A percentile compares a stretch with the other conserved stretches of the same genome.
phyloP scores from a whole-genome alignment of 2,329 filamentous ascomycete species.

The Drechslerella stenobrocha region DNA sequence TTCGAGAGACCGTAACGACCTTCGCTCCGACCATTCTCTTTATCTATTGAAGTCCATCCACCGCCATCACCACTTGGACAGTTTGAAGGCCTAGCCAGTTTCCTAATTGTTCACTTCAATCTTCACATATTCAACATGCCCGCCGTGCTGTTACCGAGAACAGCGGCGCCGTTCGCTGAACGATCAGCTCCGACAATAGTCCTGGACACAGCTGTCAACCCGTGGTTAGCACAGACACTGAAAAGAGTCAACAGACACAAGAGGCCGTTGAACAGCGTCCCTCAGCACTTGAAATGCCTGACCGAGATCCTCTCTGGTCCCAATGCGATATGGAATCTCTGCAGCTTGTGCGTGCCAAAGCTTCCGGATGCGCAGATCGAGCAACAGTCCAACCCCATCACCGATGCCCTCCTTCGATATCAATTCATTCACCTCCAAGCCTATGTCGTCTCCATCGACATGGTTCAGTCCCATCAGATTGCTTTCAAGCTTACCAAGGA shows the following conservation, averaged over 20 bases:
- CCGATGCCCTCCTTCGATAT: constrained; percentile 89
- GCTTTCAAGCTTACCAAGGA: constrained; percentile 96
- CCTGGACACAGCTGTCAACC: constrained; percentile 85
- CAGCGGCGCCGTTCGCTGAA: constrained; percentile 93
- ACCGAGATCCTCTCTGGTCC: constrained; percentile 88
- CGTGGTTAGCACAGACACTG: constrained; percentile 93
- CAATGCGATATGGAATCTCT: constrained; percentile 79
- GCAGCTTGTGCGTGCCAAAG: constrained; percentile 48
- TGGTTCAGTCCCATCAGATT: constrained; percentile 96
- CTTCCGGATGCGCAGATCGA: constrained; percentile 68
- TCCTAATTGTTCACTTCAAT: constrained; percentile 40
- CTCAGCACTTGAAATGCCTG: constrained; percentile 91
- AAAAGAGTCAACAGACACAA: constrained; percentile 97
- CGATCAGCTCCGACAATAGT: constrained; percentile 93
- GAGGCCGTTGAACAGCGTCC: constrained; percentile 93
- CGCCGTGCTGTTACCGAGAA: constrained; percentile 88
- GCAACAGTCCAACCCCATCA: constrained; percentile 77
- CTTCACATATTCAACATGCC: constrained; percentile 67
- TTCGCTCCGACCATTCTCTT: constrained; percentile 52
- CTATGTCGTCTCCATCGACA: constrained; percentile 98
- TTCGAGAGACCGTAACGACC: constrained; percentile 48
- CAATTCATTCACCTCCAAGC: constrained; percentile 91
- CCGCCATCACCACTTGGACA: constrained; percentile 25
- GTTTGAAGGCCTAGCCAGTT: constrained; percentile 35
- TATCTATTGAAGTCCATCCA: constrained; percentile 47